Evolutionary conservation across 2,329 filamentous ascomycete species (phyloP).

Genomic region (Neopestalotiopsis clavispora): DNA sequence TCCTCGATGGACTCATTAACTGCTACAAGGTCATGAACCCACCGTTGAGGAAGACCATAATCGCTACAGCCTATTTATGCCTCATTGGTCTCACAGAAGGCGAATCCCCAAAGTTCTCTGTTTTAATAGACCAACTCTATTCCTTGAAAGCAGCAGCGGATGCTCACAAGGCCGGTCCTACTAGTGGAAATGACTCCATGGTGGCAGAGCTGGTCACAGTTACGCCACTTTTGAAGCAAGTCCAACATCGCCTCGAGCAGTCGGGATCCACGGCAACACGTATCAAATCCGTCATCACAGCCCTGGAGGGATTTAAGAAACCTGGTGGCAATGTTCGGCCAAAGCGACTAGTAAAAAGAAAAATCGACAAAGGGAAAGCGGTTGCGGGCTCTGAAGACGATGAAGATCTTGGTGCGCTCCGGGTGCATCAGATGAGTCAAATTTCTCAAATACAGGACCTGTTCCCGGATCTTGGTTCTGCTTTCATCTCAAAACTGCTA

Average conservation of each 20-base stretch:
- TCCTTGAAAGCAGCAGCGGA: slow-evolving; percentile 75
- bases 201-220: slow-evolving; percentile 81
- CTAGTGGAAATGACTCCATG: slow-evolving; percentile 70
- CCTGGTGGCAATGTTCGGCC: slow-evolving; percentile 56
- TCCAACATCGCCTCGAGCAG: slow-evolving; percentile 59
- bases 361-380: slow-evolving; percentile 70
- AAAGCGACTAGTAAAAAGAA: slow-evolving; percentile 56
- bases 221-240: slow-evolving; percentile 73
- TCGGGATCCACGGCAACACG: slow-evolving; percentile 57
- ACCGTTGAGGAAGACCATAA: slow-evolving; percentile 67
- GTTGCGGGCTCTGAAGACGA: slow-evolving; percentile 41
- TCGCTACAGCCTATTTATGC: slow-evolving; percentile 77
- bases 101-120: slow-evolving; percentile 70
- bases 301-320: slow-evolving; percentile 65
- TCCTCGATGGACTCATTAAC: slow-evolving; percentile 74
- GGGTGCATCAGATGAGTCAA: slow-evolving; percentile 82
- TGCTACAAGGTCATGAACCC: slow-evolving; percentile 70
- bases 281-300: slow-evolving; percentile 63
- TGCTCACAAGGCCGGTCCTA: slow-evolving; percentile 59
- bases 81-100: slow-evolving; percentile 72
- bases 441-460: slow-evolving; percentile 92
- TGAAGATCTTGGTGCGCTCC: slow-evolving; percentile 56
- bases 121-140: slow-evolving; percentile 84
- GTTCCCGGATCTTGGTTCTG: slow-evolving; percentile 85
- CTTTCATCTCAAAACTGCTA: slow-evolving; percentile 78